Evolutionary conservation across 2,329 filamentous ascomycete species (phyloP).

Genomic region (Zasmidium cellare): DNA sequence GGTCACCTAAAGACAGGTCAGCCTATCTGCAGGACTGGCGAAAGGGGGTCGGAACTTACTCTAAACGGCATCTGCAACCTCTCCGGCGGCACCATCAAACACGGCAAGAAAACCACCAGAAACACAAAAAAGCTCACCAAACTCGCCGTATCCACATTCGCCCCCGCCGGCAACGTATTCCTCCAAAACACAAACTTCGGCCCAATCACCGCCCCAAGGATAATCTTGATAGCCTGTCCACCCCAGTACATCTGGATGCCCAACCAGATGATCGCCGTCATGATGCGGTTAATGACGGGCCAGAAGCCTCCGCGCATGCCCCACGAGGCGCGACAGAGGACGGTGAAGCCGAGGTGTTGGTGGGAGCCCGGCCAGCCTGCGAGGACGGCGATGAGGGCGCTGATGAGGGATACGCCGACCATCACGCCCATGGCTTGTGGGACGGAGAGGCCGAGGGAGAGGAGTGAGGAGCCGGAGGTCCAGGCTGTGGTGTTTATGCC

Average conservation of each 20-base stretch:
- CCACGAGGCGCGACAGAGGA: constrained; percentile 28
- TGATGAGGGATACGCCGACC: constrained; percentile 36
- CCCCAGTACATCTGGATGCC: constrained; percentile 26
- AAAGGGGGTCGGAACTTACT: background rate
- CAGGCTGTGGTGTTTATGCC: constrained; percentile 20
- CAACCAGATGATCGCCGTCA: constrained; percentile 27
- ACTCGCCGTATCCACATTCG: constrained; percentile 19
- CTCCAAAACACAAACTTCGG: constrained; percentile 7
- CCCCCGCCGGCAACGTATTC: constrained; percentile 17
- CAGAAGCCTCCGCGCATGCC: constrained; percentile 25
- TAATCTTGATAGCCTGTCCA: constrained; percentile 19
- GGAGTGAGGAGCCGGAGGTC: constrained; percentile 13
- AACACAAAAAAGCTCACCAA: constrained; percentile 18
- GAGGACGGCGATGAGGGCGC: constrained; percentile 35
- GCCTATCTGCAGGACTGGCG: background rate
- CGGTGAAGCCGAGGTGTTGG: constrained; percentile 37
- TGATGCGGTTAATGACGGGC: constrained; percentile 25
- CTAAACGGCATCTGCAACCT: constrained; percentile 14
- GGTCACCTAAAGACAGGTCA: constrained; percentile 5
- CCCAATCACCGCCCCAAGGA: constrained; percentile 17
- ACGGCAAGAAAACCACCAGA: constrained; percentile 14
- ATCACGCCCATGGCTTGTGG: constrained; percentile 32
- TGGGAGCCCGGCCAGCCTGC: constrained; percentile 39
- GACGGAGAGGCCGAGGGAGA: constrained; percentile 14
- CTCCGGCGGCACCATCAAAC: constrained; percentile 14